These are phyloP conservation scores for Pichia sp. DNA, from an alignment of 1,139 yeast species.

Conservation along the genomic window DNA sequence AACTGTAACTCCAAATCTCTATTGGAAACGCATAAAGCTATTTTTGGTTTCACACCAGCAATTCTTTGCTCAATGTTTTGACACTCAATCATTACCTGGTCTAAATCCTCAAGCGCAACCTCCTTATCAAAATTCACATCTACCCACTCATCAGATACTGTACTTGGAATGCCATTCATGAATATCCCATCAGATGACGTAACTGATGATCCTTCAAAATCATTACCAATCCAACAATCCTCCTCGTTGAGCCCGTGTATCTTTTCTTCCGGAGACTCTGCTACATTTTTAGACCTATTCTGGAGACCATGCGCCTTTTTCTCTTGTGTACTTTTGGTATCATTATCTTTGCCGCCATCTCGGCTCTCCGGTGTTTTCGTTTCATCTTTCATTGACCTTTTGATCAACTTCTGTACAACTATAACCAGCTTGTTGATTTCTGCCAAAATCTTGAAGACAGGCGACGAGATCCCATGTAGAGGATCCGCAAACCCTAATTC, in stretches of 20 bases:
- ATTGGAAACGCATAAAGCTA: constrained; percentile 44
- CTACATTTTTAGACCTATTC: not conserved
- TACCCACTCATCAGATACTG: constrained; percentile 16
- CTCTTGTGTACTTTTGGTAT: not conserved
- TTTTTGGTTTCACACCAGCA: constrained; percentile 53
- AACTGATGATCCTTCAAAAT: constrained; percentile 6
- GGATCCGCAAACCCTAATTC: constrained; percentile 51
- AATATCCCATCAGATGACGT: constrained; percentile 11
- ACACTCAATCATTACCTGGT: constrained; percentile 38
- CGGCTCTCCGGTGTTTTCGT: constrained; percentile 12
- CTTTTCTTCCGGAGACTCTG: constrained; percentile 12
- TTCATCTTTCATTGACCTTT: constrained; percentile 37
- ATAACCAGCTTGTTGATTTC: constrained; percentile 62
- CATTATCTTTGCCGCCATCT: not conserved
- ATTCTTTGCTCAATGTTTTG: constrained; percentile 47
- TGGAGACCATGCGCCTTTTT: not conserved
- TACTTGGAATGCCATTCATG: constrained; percentile 12
- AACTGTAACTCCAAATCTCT: constrained; percentile 62
- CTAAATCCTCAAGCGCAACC: constrained; percentile 22
- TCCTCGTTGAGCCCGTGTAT: constrained; percentile 6
- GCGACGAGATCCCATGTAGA: constrained; percentile 67
- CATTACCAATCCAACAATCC: constrained; percentile 16
- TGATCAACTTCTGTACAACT: constrained; percentile 15
- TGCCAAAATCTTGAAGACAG: constrained; percentile 60
- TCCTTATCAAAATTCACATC: constrained; percentile 14